Percentiles rank a stretch among this genome's conserved stretches.
These are phyloP conservation scores for Moelleriella libera DNA, from an alignment of 2,329 filamentous ascomycete species.

Conservation along the genomic window DNA sequence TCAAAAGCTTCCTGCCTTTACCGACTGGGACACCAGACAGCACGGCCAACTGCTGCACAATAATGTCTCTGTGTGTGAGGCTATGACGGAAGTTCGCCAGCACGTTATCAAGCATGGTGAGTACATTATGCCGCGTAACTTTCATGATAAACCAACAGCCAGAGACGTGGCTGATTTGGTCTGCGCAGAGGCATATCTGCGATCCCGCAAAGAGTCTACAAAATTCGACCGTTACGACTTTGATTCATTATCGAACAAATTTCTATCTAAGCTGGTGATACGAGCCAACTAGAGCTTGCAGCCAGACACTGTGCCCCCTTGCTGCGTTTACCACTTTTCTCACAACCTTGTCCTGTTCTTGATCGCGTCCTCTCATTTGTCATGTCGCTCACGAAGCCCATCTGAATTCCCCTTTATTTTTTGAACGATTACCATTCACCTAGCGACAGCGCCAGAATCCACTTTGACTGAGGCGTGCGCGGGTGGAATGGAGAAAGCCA, in stretches of 20 bases:
- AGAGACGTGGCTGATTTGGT: constrained; percentile 8
- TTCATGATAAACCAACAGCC: not conserved
- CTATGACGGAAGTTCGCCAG: constrained; percentile 87
- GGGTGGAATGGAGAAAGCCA: too few relatives aligned
- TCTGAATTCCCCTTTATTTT: too few relatives aligned
- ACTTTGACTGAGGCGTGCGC: too few relatives aligned
- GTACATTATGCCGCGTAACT: constrained; percentile 16
- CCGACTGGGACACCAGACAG: constrained; percentile 86
- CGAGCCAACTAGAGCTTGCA: constrained; percentile 55
- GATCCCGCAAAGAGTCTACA: constrained; percentile 54
- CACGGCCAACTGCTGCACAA: constrained; percentile 85
- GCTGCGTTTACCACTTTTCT: too few relatives aligned
- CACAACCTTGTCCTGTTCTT: too few relatives aligned
- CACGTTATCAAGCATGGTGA: constrained; percentile 90
- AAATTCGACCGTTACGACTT: constrained; percentile 89
- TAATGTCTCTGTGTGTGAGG: constrained; percentile 83
- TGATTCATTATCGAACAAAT: constrained; percentile 93
- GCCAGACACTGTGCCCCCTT: not conserved
- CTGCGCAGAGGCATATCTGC: constrained; percentile 68
- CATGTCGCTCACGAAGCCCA: too few relatives aligned
- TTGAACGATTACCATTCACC: too few relatives aligned
- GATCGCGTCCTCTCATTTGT: too few relatives aligned
- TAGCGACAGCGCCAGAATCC: too few relatives aligned
- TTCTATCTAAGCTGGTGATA: constrained; percentile 90
- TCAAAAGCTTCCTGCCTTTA: constrained; percentile 83